Conservation (phyloP, 78 protist species). For the slime mould (Dictyostelium discoideum) region dicty_2.7 NC_007088.5:2775501-2776000, state of each 20-base stretch:
- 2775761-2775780: conserved; percentile 2
- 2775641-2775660: background rate
- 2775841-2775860: background rate
- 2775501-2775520: no score
- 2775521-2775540: no score
- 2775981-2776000: background rate
- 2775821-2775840: background rate
- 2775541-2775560: no score
- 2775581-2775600: background rate
- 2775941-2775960: background rate
- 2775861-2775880: background rate
- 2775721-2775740: background rate
- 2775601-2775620: conserved; percentile 9
- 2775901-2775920: background rate
- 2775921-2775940: background rate
- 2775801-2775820: background rate
- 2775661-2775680: background rate
- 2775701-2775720: background rate
- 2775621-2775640: background rate
- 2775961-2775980: background rate
- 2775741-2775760: background rate
- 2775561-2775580: background rate
- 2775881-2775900: background rate
- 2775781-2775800: conserved; percentile 6
- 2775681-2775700: background rate